Evolutionary conservation across 805 yeast species (phyloP).

Genomic region (Monosporozyma siamensis): DNA sequence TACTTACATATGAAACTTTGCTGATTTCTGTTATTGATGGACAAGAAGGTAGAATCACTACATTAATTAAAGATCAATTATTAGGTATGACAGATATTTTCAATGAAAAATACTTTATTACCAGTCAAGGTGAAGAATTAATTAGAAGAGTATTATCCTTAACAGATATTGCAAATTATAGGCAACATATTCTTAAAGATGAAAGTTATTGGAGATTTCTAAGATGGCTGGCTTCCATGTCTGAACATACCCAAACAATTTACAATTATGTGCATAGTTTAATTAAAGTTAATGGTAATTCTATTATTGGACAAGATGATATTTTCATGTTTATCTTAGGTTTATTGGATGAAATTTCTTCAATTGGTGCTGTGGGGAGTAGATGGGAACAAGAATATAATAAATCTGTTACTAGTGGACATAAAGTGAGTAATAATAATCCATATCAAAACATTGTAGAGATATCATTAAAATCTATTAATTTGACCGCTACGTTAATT

Average conservation of each 20-base stretch:
- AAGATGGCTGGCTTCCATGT: constrained; percentile 39
- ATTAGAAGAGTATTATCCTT: constrained; percentile 36
- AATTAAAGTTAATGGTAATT: constrained; percentile 27
- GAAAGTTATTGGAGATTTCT: constrained; percentile 48
- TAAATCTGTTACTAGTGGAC: constrained; percentile 35
- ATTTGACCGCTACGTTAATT: constrained; percentile 47
- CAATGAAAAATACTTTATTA: constrained; percentile 26
- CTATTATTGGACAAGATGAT: constrained; percentile 27
- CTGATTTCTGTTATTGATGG: constrained; percentile 21
- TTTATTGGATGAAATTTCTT: constrained; percentile 66
- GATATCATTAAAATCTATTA: constrained; percentile 51
- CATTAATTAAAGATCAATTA: constrained; percentile 24
- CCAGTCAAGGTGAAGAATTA: constrained; percentile 39
- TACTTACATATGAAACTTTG: constrained; percentile 32
- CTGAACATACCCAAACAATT: constrained; percentile 35
- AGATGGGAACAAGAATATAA: constrained; percentile 63
- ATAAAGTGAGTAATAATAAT: constrained; percentile 35
- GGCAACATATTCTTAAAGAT: constrained; percentile 38
- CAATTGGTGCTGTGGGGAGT: constrained; percentile 72
- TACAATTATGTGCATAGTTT: constrained; percentile 40
- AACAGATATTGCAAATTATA: constrained; percentile 19
- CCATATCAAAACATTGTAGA: constrained; percentile 48
- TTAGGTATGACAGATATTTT: constrained; percentile 27
- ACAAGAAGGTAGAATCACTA: constrained; percentile 15
- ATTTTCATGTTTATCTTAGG: constrained; percentile 64